Evolutionary conservation across 192 early-diverging fungal genomes (phyloP).

Genomic region (Gryganskiella cystojenkinii): DNA sequence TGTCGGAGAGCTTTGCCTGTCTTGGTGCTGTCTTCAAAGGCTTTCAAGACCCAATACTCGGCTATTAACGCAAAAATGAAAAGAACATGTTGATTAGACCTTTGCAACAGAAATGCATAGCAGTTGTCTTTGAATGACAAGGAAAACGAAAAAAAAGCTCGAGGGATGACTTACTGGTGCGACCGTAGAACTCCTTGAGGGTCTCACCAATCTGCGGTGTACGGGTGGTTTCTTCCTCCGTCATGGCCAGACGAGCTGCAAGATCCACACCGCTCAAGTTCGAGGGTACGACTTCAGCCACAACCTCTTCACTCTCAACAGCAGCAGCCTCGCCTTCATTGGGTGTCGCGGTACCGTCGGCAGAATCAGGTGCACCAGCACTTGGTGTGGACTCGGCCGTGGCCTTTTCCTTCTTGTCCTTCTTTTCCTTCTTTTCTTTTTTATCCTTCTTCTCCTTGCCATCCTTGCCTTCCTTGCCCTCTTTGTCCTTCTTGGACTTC

Average conservation of each 20-base stretch:
- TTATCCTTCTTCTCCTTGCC: constrained; percentile 47
- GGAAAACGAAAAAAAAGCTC: not conserved
- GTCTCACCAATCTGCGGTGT: constrained; percentile 56
- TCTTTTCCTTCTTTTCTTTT: constrained; percentile 40
- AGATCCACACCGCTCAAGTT: constrained; percentile 50
- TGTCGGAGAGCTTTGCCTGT: constrained; percentile 58
- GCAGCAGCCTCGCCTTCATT: not conserved
- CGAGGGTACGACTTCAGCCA: constrained; percentile 23
- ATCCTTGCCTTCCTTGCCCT: constrained; percentile 20
- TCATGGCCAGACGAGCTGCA: constrained; percentile 49
- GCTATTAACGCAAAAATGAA: constrained; percentile 16
- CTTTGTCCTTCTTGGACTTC: constrained; percentile 20
- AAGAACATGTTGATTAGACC: not conserved
- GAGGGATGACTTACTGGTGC: constrained; percentile 50
- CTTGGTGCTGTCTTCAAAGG: constrained; percentile 52
- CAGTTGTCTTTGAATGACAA: not conserved
- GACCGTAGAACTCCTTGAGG: constrained; percentile 58
- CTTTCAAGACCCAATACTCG: constrained; percentile 55
- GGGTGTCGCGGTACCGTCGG: constrained; percentile 1
- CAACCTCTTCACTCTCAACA: constrained; percentile 3
- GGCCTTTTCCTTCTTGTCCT: constrained; percentile 47
- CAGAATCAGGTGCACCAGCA: constrained; percentile 29
- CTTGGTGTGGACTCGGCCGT: constrained; percentile 41
- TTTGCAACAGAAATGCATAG: not conserved
- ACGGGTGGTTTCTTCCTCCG: constrained; percentile 52